Conservation (phyloP, 1,284 basidiomycete genomes). For the Sanghuangporus sanghuang region DNA sequence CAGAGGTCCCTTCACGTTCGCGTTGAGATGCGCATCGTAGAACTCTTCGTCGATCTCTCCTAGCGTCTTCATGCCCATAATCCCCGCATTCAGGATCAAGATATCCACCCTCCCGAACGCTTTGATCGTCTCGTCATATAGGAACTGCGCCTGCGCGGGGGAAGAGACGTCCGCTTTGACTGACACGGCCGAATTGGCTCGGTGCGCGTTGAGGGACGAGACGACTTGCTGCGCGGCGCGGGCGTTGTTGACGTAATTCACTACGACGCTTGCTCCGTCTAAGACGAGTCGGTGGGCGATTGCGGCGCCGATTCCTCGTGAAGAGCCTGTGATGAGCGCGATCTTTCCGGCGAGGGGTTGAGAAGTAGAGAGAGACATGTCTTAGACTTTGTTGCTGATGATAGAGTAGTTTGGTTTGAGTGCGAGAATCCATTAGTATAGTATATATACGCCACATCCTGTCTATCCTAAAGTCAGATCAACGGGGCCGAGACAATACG, state of each 20-base stretch:
- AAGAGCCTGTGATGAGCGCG: slow-evolving; percentile 55
- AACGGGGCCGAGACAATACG: not conserved
- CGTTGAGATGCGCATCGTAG: slow-evolving; percentile 43
- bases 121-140: slow-evolving; percentile 35
- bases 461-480: not conserved
- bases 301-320: slow-evolving; percentile 52
- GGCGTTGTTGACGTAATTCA: slow-evolving; percentile 44
- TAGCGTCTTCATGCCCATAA: slow-evolving; percentile 44
- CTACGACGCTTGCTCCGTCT: slow-evolving; percentile 52
- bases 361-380: not conserved
- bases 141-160: slow-evolving; percentile 8
- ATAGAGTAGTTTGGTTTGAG: not conserved
- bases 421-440: not conserved
- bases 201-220: slow-evolving; percentile 35
- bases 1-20: slow-evolving; percentile 54
- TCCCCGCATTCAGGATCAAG: slow-evolving; percentile 48
- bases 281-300: slow-evolving; percentile 45
- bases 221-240: slow-evolving; percentile 42
- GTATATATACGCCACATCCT: not conserved
- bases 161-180: slow-evolving; percentile 44
- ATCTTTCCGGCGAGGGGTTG: slow-evolving; percentile 37
- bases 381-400: not conserved
- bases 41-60: slow-evolving; percentile 43
- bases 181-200: slow-evolving; percentile 43
- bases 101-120: slow-evolving; percentile 48